Percentiles rank a stretch among this genome's conserved stretches.
phyloP scores from a whole-genome alignment of 208 protist species.

The Acanthamoeba lenticulata region DNA sequence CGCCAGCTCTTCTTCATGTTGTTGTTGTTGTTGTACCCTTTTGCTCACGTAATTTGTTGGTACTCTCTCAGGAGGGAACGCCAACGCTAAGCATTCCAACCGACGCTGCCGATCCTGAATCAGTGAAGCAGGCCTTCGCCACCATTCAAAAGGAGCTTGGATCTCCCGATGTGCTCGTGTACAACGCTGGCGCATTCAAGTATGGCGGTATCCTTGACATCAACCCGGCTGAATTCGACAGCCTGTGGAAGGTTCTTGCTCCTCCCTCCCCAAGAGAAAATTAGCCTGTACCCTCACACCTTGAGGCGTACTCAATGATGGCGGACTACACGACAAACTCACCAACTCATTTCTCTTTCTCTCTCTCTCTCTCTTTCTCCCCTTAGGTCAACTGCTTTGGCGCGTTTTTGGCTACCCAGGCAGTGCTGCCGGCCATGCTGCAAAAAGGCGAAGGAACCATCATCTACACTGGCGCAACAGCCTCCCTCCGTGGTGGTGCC shows the following conservation, averaged over 20 bases:
- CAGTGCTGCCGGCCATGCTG: constrained; percentile 71
- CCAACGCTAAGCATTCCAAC: constrained; percentile 33
- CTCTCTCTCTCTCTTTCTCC: neutral
- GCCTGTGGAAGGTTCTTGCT: constrained; percentile 37
- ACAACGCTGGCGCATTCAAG: constrained; percentile 74
- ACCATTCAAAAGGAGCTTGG: constrained; percentile 56
- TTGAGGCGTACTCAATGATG: too few relatives aligned
- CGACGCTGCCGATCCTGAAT: constrained; percentile 12
- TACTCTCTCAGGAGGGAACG: neutral
- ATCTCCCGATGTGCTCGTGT: constrained; percentile 54
- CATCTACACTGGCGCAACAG: constrained; percentile 83
- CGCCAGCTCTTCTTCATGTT: neutral
- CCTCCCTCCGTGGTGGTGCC: constrained; percentile 69
- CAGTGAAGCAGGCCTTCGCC: constrained; percentile 66
- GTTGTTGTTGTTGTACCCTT: neutral
- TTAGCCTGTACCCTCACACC: too few relatives aligned
- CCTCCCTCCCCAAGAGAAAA: too few relatives aligned
- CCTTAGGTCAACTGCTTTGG: constrained; percentile 63
- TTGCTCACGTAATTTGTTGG: neutral
- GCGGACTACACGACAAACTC: neutral
- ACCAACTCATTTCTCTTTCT: neutral
- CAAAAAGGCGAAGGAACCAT: constrained; percentile 71
- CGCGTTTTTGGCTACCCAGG: constrained; percentile 62
- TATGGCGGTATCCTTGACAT: neutral
- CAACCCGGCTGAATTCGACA: neutral